Evolutionary conservation across 1,284 basidiomycete genomes (phyloP).

Genomic region (Laetiporus sulphureus): DNA sequence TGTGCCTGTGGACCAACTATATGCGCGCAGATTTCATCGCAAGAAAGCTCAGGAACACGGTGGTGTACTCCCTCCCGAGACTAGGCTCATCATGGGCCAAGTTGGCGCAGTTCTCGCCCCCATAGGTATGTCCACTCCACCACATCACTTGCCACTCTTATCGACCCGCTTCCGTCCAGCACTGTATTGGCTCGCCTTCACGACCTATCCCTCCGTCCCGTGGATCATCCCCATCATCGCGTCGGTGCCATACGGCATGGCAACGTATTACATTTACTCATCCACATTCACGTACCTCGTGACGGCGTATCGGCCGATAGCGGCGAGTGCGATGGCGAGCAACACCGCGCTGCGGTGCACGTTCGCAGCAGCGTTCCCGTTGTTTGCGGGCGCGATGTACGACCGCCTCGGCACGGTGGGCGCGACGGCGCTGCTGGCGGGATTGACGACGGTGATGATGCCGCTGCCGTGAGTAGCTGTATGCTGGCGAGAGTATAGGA

Average conservation of each 20-base stretch:
- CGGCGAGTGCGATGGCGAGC: slow-evolving; percentile 70
- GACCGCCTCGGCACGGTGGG: slow-evolving; percentile 60
- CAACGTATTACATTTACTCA: slow-evolving; percentile 56
- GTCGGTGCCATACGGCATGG: slow-evolving; percentile 54
- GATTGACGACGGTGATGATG: slow-evolving; percentile 58
- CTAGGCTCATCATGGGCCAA: slow-evolving; percentile 60
- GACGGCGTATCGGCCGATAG: slow-evolving; percentile 70
- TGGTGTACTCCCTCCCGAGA: slow-evolving; percentile 62
- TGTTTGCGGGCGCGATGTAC: slow-evolving; percentile 63
- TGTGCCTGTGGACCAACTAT: no score
- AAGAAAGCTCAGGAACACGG: slow-evolving; percentile 26
- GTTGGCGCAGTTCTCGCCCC: slow-evolving; percentile 65
- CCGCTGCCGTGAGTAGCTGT: slow-evolving; percentile 59
- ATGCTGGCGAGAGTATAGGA: no score
- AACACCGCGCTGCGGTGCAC: slow-evolving; percentile 62
- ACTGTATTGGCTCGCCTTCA: slow-evolving; percentile 71
- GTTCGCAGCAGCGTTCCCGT: slow-evolving; percentile 69
- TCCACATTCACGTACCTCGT: slow-evolving; percentile 69
- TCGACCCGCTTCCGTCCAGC: slow-evolving; percentile 25
- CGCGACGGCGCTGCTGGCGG: slow-evolving; percentile 70
- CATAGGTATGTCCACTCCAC: slow-evolving; percentile 22
- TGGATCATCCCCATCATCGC: slow-evolving; percentile 71
- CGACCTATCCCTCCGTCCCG: slow-evolving; percentile 57
- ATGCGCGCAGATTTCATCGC: slow-evolving; percentile 22
- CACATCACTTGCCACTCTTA: neutral